Conservation (phyloP, 108 stramenopile species). For the Craspedostauros australis region DNA sequence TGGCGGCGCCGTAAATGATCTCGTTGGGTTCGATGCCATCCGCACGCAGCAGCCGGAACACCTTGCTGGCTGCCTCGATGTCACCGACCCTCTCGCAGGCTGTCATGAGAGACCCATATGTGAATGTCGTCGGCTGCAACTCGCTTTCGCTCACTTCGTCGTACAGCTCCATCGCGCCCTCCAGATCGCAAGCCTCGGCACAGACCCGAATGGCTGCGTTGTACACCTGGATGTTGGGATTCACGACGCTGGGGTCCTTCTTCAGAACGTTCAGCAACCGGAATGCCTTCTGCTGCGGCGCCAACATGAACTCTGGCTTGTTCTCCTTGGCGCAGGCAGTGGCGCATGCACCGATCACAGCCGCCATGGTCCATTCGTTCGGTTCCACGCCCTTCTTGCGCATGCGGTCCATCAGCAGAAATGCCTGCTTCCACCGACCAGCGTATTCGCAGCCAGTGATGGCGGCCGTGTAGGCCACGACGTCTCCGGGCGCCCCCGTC, state of each 20-base stretch:
- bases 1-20: conserved; percentile 80
- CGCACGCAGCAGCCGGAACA: conserved; percentile 60
- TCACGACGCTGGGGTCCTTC: conserved; percentile 38
- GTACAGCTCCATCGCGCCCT: conserved; percentile 54
- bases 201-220: conserved; percentile 81
- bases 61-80: conserved; percentile 50
- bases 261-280: conserved; percentile 55
- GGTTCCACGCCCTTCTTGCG: conserved; percentile 55
- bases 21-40: conserved; percentile 48
- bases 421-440: conserved; percentile 63
- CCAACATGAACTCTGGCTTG: conserved; percentile 12
- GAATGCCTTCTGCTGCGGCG: conserved; percentile 55
- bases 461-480: conserved; percentile 70
- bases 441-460: conserved; percentile 77
- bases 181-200: conserved; percentile 62
- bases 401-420: conserved; percentile 59
- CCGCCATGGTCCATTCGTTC: conserved; percentile 68
- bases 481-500: conserved; percentile 37
- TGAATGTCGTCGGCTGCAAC: conserved; percentile 61
- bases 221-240: conserved; percentile 75
- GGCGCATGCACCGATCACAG: conserved; percentile 70
- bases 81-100: conserved; percentile 72
- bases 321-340: conserved; percentile 45
- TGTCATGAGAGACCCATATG: conserved; percentile 77
- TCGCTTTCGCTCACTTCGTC: conserved; percentile 33